These are phyloP conservation scores for Magnaporthales sp. DNA, from an alignment of 2,329 filamentous ascomycete species.

Conservation along the genomic window DNA sequence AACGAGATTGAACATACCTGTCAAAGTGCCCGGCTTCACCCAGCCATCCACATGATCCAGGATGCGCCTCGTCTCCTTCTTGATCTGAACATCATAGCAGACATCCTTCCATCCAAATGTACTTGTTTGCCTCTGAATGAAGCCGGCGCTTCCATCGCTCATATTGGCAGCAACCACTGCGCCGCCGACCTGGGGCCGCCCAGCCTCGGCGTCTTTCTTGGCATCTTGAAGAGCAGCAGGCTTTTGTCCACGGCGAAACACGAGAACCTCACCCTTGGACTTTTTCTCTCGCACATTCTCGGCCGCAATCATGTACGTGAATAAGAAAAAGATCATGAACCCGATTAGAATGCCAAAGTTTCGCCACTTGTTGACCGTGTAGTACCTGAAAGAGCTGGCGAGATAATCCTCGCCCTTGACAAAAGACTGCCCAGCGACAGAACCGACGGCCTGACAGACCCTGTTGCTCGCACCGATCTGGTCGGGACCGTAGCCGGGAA, in stretches of 20 bases:
- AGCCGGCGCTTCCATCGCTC: slow-evolving; percentile 15
- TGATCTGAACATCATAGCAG: slow-evolving; percentile 64
- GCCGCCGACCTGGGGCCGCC: slow-evolving; percentile 10
- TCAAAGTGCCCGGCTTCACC: slow-evolving; percentile 83
- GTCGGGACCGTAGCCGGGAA: slow-evolving; percentile 15
- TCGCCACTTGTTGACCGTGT: slow-evolving; percentile 50
- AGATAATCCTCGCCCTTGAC: slow-evolving; percentile 57
- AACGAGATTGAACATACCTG: slow-evolving; percentile 20
- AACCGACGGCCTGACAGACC: slow-evolving; percentile 40
- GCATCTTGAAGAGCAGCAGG: slow-evolving; percentile 47
- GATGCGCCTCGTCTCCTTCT: slow-evolving; percentile 60
- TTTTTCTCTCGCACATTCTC: slow-evolving; percentile 56
- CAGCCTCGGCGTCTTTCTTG: slow-evolving; percentile 52
- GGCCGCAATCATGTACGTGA: slow-evolving; percentile 51
- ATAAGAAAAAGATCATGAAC: slow-evolving; percentile 56
- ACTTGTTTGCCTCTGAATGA: slow-evolving; percentile 34
- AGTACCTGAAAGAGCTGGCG: slow-evolving; percentile 44
- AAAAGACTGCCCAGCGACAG: slow-evolving; percentile 40
- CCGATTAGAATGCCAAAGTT: slow-evolving; percentile 61
- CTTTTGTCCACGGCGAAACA: slow-evolving; percentile 58
- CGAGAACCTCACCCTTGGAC: slow-evolving; percentile 59
- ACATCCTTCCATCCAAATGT: slow-evolving; percentile 77
- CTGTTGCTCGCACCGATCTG: neutral
- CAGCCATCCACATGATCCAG: slow-evolving; percentile 76
- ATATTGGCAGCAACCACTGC: slow-evolving; percentile 7